phyloP scores from a whole-genome alignment of 495 filamentous ascomycete species.

The Talaromyces trachyspermus region DNA sequence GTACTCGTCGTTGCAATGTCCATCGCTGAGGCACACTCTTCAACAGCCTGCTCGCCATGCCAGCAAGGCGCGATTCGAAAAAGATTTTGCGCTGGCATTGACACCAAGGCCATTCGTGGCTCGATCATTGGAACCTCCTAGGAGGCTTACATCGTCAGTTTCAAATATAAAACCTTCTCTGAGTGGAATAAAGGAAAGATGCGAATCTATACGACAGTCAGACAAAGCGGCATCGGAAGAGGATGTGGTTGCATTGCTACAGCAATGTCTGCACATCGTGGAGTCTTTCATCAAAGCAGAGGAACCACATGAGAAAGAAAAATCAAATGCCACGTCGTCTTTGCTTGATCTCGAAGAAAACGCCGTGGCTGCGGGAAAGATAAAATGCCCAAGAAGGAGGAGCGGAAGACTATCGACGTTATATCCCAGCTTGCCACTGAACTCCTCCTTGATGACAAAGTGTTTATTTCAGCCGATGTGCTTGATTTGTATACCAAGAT shows the following conservation, averaged over 20 bases:
- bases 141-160: neutral
- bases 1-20: neutral
- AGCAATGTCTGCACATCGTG: constrained; percentile 38
- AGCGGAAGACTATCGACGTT: constrained; percentile 26
- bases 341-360: constrained; percentile 46
- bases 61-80: neutral
- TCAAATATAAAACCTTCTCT: constrained; percentile 14
- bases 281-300: constrained; percentile 25
- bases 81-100: neutral
- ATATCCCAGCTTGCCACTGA: constrained; percentile 51
- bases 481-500: constrained; percentile 64
- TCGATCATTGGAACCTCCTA: neutral
- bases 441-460: constrained; percentile 63
- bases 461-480: constrained; percentile 71
- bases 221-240: constrained; percentile 33
- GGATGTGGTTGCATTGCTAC: constrained; percentile 31
- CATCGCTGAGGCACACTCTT: neutral
- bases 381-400: constrained; percentile 14
- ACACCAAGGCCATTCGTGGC: neutral
- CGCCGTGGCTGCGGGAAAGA: constrained; percentile 7
- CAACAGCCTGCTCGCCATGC: neutral
- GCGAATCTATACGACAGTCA: constrained; percentile 21
- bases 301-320: constrained; percentile 16
- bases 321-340: constrained; percentile 39
- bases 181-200: constrained; percentile 21